phyloP scores from a whole-genome alignment of 805 yeast species.

The Debaryomyces tyrocola region DNA sequence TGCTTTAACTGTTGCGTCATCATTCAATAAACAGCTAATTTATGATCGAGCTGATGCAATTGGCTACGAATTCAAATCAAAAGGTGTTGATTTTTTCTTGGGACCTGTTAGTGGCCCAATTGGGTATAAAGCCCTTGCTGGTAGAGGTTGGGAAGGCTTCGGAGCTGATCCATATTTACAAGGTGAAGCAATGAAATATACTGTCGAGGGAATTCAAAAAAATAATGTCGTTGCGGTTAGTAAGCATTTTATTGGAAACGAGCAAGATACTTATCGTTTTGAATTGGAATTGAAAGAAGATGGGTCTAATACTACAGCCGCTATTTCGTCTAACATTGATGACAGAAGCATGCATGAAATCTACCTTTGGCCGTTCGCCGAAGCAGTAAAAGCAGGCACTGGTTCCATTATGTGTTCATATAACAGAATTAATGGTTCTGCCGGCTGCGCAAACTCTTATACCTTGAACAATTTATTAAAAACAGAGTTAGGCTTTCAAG shows the following conservation, averaged over 20 bases:
- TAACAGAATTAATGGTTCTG: conserved; percentile 62
- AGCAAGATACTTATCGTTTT: conserved; percentile 1
- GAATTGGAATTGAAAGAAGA: conserved; percentile 1
- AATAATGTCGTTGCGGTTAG: conserved; percentile 7
- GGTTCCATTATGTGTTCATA: conserved; percentile 60
- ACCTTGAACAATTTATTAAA: conserved; percentile 49
- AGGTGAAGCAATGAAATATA: conserved; percentile 6
- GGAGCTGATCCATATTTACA: conserved; percentile 9
- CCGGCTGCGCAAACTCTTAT: conserved; percentile 47
- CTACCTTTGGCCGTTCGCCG: conserved; percentile 6
- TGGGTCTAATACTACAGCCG: conserved; percentile 6
- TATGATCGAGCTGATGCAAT: conserved; percentile 3
- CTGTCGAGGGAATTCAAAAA: conserved; percentile 5
- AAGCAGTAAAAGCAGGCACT: conserved; percentile 44
- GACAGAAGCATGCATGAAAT: conserved; percentile 9
- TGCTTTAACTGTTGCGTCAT: conserved; percentile 2
- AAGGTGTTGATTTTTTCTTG: conserved; percentile 1
- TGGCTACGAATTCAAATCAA: conserved; percentile 1
- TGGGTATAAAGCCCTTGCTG: conserved; percentile 4
- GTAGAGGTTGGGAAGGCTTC: conserved; percentile 9
- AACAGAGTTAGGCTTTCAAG: conserved; percentile 58
- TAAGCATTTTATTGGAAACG: conserved; percentile 9
- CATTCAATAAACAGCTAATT: background rate
- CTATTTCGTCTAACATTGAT: conserved; percentile 6
- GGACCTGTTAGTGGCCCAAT: conserved; percentile 4